Percentiles rank a stretch among this genome's conserved stretches.
phyloP scores from a whole-genome alignment of 208 protist genomes.

The Naegleria gruberi region DNA sequence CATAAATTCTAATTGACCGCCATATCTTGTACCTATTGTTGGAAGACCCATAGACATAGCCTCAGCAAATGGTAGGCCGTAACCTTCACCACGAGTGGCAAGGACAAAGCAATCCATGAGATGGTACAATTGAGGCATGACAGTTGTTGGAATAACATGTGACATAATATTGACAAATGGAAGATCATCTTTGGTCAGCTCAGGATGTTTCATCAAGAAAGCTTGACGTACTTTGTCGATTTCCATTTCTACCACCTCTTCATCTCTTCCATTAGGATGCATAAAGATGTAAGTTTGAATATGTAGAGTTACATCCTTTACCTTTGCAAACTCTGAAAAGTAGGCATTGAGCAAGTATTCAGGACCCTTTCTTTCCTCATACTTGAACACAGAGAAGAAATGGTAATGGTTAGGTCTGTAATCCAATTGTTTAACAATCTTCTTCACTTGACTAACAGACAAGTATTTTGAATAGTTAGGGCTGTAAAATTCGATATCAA shows the following conservation, averaged over 20 bases:
- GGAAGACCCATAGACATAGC: conserved; percentile 53
- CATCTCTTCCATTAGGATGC: not conserved
- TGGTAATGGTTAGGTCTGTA: conserved; percentile 30
- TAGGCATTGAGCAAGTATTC: conserved; percentile 53
- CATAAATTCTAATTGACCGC: conserved; percentile 47
- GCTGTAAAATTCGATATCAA: conserved; percentile 45
- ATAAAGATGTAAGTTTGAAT: conserved; percentile 23
- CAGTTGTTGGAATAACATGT: conserved; percentile 19
- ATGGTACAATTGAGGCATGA: conserved; percentile 57
- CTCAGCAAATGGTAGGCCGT: conserved; percentile 53
- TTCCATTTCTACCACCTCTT: not conserved
- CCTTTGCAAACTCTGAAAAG: conserved; percentile 12
- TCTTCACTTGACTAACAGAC: not conserved
- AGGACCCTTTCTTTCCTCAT: conserved; percentile 55
- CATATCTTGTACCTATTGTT: conserved; percentile 48
- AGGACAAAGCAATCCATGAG: conserved; percentile 67
- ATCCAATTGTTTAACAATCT: not conserved
- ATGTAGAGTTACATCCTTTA: conserved; percentile 20
- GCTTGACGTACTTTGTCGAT: not conserved
- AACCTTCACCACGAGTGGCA: conserved; percentile 66
- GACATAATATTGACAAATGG: conserved; percentile 47
- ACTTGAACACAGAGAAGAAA: conserved; percentile 60
- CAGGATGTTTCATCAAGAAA: not conserved
- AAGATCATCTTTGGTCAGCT: conserved; percentile 25
- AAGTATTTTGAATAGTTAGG: not conserved